A percentile compares a stretch with the other conserved stretches of the same genome.
Conservation (phyloP, 2,329 filamentous ascomycete species). For the Tolypocladium pustulatum region DNA sequence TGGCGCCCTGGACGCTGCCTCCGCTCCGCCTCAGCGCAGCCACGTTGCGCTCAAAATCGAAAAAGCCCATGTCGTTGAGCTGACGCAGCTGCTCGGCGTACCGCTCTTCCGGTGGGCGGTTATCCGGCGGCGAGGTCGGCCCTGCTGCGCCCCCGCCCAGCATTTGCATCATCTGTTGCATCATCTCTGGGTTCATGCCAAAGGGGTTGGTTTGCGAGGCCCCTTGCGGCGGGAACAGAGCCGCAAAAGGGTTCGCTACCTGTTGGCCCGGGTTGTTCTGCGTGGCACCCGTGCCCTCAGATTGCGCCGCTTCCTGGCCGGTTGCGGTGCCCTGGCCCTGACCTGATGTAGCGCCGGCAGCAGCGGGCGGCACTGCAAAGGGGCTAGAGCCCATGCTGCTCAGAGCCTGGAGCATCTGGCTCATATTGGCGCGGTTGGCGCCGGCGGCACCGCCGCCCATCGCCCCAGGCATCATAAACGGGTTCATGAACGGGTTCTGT, state of each 20-base stretch:
- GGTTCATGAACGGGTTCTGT: conserved; percentile 33
- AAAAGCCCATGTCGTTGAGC: conserved; percentile 98
- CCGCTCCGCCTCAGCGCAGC: conserved; percentile 78
- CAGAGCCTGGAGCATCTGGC: conserved; percentile 17
- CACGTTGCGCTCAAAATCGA: conserved; percentile 89
- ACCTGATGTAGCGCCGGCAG: conserved; percentile 11
- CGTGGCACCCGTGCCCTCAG: conserved; percentile 11
- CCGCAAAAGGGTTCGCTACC: conserved; percentile 56
- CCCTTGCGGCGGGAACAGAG: conserved; percentile 40
- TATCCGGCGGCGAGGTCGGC: conserved; percentile 58
- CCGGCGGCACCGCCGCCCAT: conserved; percentile 10
- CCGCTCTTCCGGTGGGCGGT: conserved; percentile 81
- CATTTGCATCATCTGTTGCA: conserved; percentile 44
- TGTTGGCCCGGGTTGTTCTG: conserved; percentile 22
- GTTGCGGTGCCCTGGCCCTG: conserved; percentile 13
- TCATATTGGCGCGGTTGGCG: conserved; percentile 9
- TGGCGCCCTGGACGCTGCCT: conserved; percentile 86
- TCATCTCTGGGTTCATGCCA: conserved; percentile 41
- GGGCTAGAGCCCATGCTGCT: conserved; percentile 22
- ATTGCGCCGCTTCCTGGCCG: conserved; percentile 7
- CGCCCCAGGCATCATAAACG: conserved; percentile 17
- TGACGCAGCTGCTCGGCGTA: conserved; percentile 86
- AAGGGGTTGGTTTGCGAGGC: conserved; percentile 27
- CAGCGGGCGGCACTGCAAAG: conserved; percentile 16
- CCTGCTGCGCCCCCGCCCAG: conserved; percentile 22